Base-by-base conservation (phyloP, 1,284 basidiomycete species). In the Irpex sp. region DNA sequence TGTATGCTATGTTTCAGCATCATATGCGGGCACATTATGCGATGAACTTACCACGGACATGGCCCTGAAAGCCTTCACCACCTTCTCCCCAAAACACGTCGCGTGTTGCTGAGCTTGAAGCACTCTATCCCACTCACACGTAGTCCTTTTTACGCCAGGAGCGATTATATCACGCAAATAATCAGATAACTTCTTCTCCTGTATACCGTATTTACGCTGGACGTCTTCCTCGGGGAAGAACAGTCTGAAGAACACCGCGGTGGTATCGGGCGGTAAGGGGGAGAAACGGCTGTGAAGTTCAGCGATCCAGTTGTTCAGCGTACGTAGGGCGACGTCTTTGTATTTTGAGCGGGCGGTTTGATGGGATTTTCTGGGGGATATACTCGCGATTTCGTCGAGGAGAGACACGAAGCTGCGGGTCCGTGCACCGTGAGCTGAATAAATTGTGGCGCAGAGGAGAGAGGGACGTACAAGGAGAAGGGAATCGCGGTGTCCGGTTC, bases 201-300 rank as follows among this genome's bases (percentile, higher is more conserved):
- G 86, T 69, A 95, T 78, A 17, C 85, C 85, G 68, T 92, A 96
- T 70, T 86, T 86, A 36, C 93, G 79, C 36, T 82, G 75, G 0
- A 78, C 69, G 62, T 94, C 92, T 63, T 92, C 86, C 62, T 94
- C 87, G 0, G 94, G 93, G 71, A 94, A 94, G n/a, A 96, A 76
- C 2, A 94, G 73, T 1, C 86, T 84, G 69, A 95, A 88, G 37
- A 93, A 73, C 1, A 77, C 79, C 8, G 77, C 72, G n/a, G 82
- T 79, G 8, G 83, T 84, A 9, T 79, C 78, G 0, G 74, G 69
- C 1, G 84, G 83, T 15, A 85, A 72, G 15, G 82, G 81, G 1
- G 76, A 69, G 70, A 81, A 83, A n/a, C 73, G 67, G 19, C 62
- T 68, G 61, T 73, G 79, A 31, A 88, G 74, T 13, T 74, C 72